A percentile compares a stretch with the other conserved stretches of the same genome.
Conservation (phyloP, 2,329 filamentous ascomycete species). For the Fusarium fujikuroi region DNA sequence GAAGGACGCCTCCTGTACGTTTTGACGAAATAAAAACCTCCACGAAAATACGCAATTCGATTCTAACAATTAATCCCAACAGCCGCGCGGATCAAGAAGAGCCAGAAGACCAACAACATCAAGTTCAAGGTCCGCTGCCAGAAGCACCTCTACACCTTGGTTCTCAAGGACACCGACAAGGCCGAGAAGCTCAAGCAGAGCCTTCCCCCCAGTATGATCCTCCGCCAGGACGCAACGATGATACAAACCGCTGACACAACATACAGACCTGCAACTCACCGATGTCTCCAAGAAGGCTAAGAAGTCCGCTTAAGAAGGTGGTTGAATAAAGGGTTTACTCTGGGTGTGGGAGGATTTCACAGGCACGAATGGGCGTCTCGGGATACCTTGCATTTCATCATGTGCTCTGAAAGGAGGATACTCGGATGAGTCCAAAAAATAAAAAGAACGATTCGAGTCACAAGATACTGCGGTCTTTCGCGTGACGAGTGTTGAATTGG, state of each 20-base stretch:
- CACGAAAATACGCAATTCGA: constrained; percentile 22
- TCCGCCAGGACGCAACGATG: constrained; percentile 3
- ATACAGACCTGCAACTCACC: constrained; percentile 62
- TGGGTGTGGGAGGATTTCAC: constrained; percentile 49
- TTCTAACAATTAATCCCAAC: constrained; percentile 46
- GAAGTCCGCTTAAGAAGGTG: constrained; percentile 42
- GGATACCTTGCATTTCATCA: constrained; percentile 64
- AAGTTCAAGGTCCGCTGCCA: constrained; percentile 99
- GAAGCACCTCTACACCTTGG: constrained; percentile 95
- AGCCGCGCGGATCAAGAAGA: constrained; percentile 97
- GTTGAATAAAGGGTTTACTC: constrained; percentile 42
- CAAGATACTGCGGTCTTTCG: constrained; percentile 5
- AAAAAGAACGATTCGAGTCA: constrained; percentile 51
- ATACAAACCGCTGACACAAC: constrained; percentile 17
- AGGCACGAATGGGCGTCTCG: constrained; percentile 65
- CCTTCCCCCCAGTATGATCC: constrained; percentile 89
- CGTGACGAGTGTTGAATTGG: constrained; percentile 25
- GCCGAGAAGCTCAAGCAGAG: constrained; percentile 99
- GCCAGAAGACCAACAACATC: constrained; percentile 87
- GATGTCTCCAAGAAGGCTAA: constrained; percentile 66
- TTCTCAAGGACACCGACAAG: constrained; percentile 99
- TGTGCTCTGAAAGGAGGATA: constrained; percentile 53
- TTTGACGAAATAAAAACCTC: constrained; percentile 28
- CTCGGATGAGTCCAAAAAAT: constrained; percentile 52
- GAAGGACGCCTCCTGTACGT: constrained; percentile 99